Conservation (phyloP, 2,329 filamentous ascomycete genomes). For the Aspergillus alliaceus region DNA sequence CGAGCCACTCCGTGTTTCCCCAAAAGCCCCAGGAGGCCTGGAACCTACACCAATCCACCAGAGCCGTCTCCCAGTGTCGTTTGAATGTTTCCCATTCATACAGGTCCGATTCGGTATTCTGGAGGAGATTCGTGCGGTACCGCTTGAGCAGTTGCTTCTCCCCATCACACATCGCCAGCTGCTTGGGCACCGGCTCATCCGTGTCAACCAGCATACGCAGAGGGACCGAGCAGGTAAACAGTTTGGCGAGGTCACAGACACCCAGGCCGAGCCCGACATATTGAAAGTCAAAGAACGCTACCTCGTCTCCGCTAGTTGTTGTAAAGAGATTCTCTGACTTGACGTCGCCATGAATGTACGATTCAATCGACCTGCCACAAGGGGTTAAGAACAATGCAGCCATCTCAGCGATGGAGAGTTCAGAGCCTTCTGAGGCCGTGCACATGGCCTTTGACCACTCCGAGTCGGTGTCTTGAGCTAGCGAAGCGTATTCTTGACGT, state of each 20-base stretch:
- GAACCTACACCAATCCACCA: conserved; percentile 67
- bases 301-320: conserved; percentile 47
- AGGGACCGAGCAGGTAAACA: conserved; percentile 67
- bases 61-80: conserved; percentile 64
- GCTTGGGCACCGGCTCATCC: conserved; percentile 32
- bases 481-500: conserved; percentile 53
- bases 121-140: conserved; percentile 41
- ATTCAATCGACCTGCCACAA: conserved; percentile 48
- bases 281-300: conserved; percentile 70
- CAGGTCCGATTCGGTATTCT: conserved; percentile 16
- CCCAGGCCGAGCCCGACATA: conserved; percentile 66
- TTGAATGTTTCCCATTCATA: conserved; percentile 59
- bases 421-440: conserved; percentile 16
- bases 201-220: conserved; percentile 49
- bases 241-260: conserved; percentile 65
- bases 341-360: conserved; percentile 67
- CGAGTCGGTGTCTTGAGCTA: conserved; percentile 48
- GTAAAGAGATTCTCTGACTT: conserved; percentile 70
- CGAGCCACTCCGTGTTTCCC: conserved; percentile 61
- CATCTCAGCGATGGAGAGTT: conserved; percentile 50
- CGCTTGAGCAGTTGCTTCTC: conserved; percentile 53
- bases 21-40: conserved; percentile 63
- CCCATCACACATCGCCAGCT: conserved; percentile 51
- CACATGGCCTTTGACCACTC: conserved; percentile 60
- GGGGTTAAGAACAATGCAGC: conserved; percentile 55